Evolutionary conservation across 805 yeast species (phyloP), one percentile per base, ranked within the genome.

Genomic region (Pichia membranifaciens): DNA sequence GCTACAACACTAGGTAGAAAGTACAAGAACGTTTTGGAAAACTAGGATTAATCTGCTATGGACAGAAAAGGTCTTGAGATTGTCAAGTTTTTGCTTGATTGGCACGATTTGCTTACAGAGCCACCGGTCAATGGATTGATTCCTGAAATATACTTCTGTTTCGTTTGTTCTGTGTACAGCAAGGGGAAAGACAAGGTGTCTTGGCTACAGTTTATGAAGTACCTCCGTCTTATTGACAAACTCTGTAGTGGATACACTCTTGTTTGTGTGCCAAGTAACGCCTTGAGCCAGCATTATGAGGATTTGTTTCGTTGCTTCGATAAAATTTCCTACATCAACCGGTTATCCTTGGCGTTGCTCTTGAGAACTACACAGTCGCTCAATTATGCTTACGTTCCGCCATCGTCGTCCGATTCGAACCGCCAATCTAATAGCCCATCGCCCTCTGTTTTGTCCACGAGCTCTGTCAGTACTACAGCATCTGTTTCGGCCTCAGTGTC

Each of bases 181-280:
- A 60, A 54, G 37, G 66, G 67, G 1, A 63, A 59, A 37, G 67
- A 65, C 42, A 62, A 62, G 41, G 66, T 65, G 2, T 61, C 67
- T 4, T 65, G 68, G 67, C 43, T 61, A 23, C 67, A 64, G 33
- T 65, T 64, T 18, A 47, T 63, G 36, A 62, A 57, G 43, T 55
- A 58, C 36, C 51, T 65, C 25, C 53, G 51, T 9, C 44, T 47
- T 7, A 53, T 63, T 5, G 49, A 64, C 35, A 53, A 54, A 13
- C 45, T 63, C 21, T 55, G 61, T 13, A 45, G 46, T 31, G 51
- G 50, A 1, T 38, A 54, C 21, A 60, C 58, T 1, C 51, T 64
- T 20, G 50, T 47, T 5, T 61, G 65, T 38, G 34, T 45, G 3
- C 68, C 67, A 9, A 29, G 48, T 4, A 50, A 59, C 48, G 57